Evolutionary conservation across 2,329 filamentous ascomycete species (phyloP), one percentile per base, ranked within the genome.

Genomic region (Stachybotrys chlorohalonatus): DNA sequence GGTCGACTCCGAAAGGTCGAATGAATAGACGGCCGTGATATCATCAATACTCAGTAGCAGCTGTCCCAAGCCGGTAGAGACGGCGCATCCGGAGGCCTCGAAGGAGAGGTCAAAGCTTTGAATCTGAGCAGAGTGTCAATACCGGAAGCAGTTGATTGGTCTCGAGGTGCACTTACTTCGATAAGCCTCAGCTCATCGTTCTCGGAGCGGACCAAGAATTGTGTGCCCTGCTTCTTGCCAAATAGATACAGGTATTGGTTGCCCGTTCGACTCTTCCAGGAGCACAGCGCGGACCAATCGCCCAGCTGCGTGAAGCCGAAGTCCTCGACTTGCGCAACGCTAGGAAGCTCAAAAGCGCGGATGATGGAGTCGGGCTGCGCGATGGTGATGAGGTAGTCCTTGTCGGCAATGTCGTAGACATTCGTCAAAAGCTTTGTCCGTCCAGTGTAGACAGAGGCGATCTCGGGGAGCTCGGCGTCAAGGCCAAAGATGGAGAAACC

Each of bases 261-360:
- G 2, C 69, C 70, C 16, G 68, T 72, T 16, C 60, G 60, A 53
- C 70, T 74, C 57, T 66, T 72, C 75, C 73, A 78, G 9, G 67
- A 63, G 59, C 76, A 78, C 6, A 78, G 58, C 1, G 75, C 70
- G 13, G 75, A 76, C 73, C 75, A 78, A 57, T 77, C 75, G 0
- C 76, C 75, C 13, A 76, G 62, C 1, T 69, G 63, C 30, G 64
- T 70, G 11, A 66, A 63, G 45, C 65, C 57, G 4, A 69, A 68
- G 6, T 62, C 60, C 6, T 67, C 62, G 16, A 70, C 54, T 54
- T 70, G 65, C 50, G 66, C 60, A 5, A 70, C 55, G 2, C 58
- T 61, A 2, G 63, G 63, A 6, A 68, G 60, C 49, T 73, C 68
- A 52, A 71, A 77, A 2, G 71, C 60, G 7, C 73, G 66, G 30